Evolutionary conservation across 495 filamentous ascomycete genomes (phyloP).

Genomic region (Penicillium cinerascens): DNA sequence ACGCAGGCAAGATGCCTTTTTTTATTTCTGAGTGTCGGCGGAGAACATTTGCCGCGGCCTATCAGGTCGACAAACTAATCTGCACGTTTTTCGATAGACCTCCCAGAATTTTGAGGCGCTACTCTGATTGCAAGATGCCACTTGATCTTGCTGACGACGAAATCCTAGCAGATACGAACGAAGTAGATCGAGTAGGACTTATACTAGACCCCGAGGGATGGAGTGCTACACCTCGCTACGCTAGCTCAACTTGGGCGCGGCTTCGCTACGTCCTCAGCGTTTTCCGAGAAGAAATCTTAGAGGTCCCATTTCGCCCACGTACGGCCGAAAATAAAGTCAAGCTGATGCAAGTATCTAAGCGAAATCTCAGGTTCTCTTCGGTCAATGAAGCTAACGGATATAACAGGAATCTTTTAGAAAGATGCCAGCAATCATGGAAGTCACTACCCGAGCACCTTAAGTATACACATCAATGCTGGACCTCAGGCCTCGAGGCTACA

Average conservation of each 20-base stretch:
- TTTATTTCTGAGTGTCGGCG: constrained; percentile 46
- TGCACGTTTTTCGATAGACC: constrained; percentile 54
- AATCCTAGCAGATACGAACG: constrained; percentile 26
- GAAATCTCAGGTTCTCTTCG: too few species aligned
- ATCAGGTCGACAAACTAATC: constrained; percentile 47
- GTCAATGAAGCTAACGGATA: too few species aligned
- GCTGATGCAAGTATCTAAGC: too few species aligned
- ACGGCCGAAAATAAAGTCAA: too few species aligned
- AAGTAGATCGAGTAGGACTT: neutral
- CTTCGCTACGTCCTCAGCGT: constrained; percentile 44
- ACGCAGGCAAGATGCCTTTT: constrained; percentile 30
- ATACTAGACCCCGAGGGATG: constrained; percentile 48
- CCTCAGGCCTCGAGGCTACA: too few species aligned
- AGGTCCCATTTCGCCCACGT: too few species aligned
- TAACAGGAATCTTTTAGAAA: too few species aligned
- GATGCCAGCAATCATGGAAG: too few species aligned
- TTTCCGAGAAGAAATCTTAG: constrained; percentile 56
- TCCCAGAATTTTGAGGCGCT: constrained; percentile 46
- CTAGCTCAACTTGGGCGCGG: constrained; percentile 39
- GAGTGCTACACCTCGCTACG: constrained; percentile 39
- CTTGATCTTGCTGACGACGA: constrained; percentile 53
- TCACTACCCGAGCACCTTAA: too few species aligned
- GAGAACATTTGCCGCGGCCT: constrained; percentile 47
- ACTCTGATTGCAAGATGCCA: constrained; percentile 49
- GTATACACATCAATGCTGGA: too few species aligned